These are phyloP conservation scores for Ogataea haglerorum DNA, from an alignment of 805 yeast species.

Conservation along the genomic window DNA sequence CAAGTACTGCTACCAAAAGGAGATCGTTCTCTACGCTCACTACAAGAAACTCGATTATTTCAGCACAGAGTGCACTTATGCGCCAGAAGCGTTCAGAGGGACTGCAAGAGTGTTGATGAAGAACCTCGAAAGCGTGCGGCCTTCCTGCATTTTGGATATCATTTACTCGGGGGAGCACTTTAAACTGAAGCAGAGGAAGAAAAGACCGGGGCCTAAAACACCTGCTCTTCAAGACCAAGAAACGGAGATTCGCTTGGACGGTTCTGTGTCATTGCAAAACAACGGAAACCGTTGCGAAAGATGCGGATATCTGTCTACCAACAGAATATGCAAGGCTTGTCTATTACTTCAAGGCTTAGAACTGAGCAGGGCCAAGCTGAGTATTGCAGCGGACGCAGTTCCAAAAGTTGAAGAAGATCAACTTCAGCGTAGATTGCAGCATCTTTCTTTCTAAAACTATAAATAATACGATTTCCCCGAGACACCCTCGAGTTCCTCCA, in stretches of 20 bases:
- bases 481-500: constrained; percentile 92
- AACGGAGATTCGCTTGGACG: constrained; percentile 56
- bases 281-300: constrained; percentile 79
- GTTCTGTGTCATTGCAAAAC: constrained; percentile 47
- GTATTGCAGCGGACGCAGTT: constrained; percentile 48
- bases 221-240: constrained; percentile 42
- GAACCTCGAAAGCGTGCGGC: constrained; percentile 83
- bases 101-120: constrained; percentile 92
- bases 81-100: constrained; percentile 98
- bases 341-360: constrained; percentile 81
- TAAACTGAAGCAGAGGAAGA: constrained; percentile 56
- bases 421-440: constrained; percentile 55
- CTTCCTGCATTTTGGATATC: constrained; percentile 90
- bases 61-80: constrained; percentile 95
- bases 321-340: constrained; percentile 90
- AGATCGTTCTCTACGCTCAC: constrained; percentile 95
- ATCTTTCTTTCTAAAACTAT: constrained; percentile 49
- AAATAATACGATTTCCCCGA: constrained; percentile 90
- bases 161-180: constrained; percentile 91
- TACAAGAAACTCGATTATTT: constrained; percentile 93
- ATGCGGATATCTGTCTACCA: constrained; percentile 90
- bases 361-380: constrained; percentile 62
- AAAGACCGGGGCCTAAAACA: constrained; percentile 35
- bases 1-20: constrained; percentile 94
- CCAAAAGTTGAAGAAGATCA: constrained; percentile 63